Percentiles rank a stretch among this genome's conserved stretches.
phyloP scores from a whole-genome alignment of 805 yeast genomes.

The Jamesozyma lodderae region DNA sequence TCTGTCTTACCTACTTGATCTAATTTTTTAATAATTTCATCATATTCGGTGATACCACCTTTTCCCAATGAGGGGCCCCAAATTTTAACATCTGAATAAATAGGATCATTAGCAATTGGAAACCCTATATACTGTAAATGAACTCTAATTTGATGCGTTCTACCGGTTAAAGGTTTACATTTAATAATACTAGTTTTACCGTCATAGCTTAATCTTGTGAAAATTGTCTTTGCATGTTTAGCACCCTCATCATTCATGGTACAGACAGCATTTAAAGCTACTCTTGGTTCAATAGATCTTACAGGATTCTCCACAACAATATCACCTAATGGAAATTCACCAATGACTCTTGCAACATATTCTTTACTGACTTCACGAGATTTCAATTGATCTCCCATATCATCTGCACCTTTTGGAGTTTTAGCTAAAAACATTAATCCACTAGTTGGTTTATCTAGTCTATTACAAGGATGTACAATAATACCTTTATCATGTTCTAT shows the following conservation, averaged over 20 bases:
- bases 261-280: conserved; percentile 52
- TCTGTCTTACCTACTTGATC: conserved; percentile 62
- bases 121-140: conserved; percentile 83
- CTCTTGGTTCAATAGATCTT: conserved; percentile 61
- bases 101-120: conserved; percentile 90
- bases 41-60: conserved; percentile 42
- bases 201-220: conserved; percentile 60
- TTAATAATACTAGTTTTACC: conserved; percentile 55
- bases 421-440: conserved; percentile 91
- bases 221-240: conserved; percentile 67
- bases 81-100: conserved; percentile 65
- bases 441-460: conserved; percentile 84
- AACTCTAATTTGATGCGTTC: conserved; percentile 93
- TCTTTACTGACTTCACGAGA: conserved; percentile 70
- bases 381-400: conserved; percentile 59
- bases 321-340: conserved; percentile 63
- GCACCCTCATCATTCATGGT: conserved; percentile 28
- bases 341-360: conserved; percentile 81
- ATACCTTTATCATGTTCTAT: conserved; percentile 52
- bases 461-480: conserved; percentile 74
- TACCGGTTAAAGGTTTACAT: conserved; percentile 82
- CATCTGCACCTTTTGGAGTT: conserved; percentile 68
- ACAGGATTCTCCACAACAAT: conserved; percentile 60
- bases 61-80: conserved; percentile 79
- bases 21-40: conserved; percentile 39